Percentiles rank a stretch among this genome's conserved stretches.
Conservation (phyloP, 352 stramenopile genomes). For the Globisporangium parvum region DNA sequence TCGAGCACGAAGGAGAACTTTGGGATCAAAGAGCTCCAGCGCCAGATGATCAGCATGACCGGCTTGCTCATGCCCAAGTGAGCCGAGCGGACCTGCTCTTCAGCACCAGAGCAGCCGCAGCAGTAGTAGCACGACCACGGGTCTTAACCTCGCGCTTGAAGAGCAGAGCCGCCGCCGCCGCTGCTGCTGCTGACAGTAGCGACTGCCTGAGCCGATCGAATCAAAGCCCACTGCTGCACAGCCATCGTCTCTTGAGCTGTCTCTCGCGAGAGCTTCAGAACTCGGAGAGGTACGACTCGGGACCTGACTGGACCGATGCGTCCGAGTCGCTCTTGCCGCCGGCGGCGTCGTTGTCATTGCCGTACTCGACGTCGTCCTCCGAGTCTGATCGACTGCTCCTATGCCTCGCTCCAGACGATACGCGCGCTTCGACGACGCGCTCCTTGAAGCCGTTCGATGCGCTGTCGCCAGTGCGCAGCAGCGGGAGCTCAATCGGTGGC, state of each 20-base stretch:
- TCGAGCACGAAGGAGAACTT: conserved; percentile 74
- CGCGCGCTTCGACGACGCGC: too few species aligned
- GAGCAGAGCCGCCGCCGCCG: too few species aligned
- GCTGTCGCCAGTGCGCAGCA: neutral
- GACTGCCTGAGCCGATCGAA: neutral
- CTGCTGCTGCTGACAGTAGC: too few species aligned
- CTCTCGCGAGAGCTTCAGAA: conserved; percentile 18
- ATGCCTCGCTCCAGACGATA: too few species aligned
- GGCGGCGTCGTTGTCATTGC: conserved; percentile 3
- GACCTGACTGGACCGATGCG: conserved; percentile 21
- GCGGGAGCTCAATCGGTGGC: conserved; percentile 1
- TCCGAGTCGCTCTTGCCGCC: conserved; percentile 17
- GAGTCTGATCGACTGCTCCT: neutral
- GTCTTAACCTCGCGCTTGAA: too few species aligned
- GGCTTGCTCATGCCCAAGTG: conserved; percentile 28
- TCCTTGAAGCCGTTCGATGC: conserved; percentile 1
- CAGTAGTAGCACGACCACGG: too few species aligned
- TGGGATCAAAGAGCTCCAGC: conserved; percentile 70
- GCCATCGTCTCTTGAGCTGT: too few species aligned
- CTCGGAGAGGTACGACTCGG: conserved; percentile 21
- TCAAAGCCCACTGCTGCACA: too few species aligned
- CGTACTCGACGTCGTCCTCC: conserved; percentile 15
- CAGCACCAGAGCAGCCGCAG: too few species aligned
- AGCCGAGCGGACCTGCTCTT: neutral
- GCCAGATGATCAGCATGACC: conserved; percentile 62